These are phyloP conservation scores for Trametes sp. DNA, from an alignment of 1,284 basidiomycete genomes.

Conservation along the genomic window DNA sequence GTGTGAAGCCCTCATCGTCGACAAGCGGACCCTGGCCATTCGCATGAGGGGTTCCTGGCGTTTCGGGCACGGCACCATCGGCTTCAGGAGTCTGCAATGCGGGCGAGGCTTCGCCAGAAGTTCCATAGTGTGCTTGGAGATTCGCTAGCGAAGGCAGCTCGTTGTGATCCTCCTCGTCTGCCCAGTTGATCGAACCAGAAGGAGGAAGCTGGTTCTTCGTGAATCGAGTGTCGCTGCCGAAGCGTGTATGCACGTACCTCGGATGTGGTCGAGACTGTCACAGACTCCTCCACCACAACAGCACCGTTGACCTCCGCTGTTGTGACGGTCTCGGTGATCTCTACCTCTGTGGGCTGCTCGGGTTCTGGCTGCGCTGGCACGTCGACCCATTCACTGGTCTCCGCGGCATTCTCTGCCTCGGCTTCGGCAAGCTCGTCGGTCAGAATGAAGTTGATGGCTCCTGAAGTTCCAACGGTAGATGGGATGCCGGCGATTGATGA, in stretches of 20 bases:
- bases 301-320: slow-evolving; percentile 38
- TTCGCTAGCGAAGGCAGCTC: slow-evolving; percentile 50
- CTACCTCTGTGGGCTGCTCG: slow-evolving; percentile 37
- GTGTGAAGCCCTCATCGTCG: slow-evolving; percentile 73
- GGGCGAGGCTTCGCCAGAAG: slow-evolving; percentile 55
- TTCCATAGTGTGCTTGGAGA: slow-evolving; percentile 52
- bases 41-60: slow-evolving; percentile 31
- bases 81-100: slow-evolving; percentile 35
- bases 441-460: slow-evolving; percentile 78
- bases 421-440: slow-evolving; percentile 69
- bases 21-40: slow-evolving; percentile 30
- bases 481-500: slow-evolving; percentile 48
- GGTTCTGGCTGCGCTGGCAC: slow-evolving; percentile 24
- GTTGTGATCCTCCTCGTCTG: slow-evolving; percentile 55
- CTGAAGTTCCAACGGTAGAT: slow-evolving; percentile 48
- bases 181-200: slow-evolving; percentile 52
- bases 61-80: slow-evolving; percentile 40
- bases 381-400: slow-evolving; percentile 28
- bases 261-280: slow-evolving; percentile 35
- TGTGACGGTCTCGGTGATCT: slow-evolving; percentile 34
- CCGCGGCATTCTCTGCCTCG: slow-evolving; percentile 53
- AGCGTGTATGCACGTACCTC: slow-evolving; percentile 32
- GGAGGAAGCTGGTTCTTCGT: slow-evolving; percentile 39
- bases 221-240: neutral
- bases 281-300: slow-evolving; percentile 36